phyloP scores from a whole-genome alignment of 108 stramenopile genomes.

The Nitzschia sp. region DNA sequence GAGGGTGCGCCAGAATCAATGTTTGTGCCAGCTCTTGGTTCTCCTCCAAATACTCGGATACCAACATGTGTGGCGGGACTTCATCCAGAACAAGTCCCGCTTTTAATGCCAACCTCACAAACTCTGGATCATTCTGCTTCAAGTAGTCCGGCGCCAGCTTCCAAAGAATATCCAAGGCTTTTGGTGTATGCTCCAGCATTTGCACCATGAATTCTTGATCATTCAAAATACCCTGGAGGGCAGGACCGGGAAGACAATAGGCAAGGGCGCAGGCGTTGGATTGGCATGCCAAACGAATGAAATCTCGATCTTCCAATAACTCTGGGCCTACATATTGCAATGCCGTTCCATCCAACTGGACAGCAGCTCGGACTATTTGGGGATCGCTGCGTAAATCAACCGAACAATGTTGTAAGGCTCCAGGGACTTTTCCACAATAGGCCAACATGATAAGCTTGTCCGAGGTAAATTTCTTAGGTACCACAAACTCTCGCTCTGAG shows the following conservation, averaged over 20 bases:
- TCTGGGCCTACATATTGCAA: conserved; percentile 31
- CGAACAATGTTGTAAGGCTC: conserved; percentile 30
- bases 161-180: conserved; percentile 32
- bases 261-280: conserved; percentile 30
- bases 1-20: conserved; percentile 4
- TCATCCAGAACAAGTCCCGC: conserved; percentile 31
- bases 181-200: conserved; percentile 8
- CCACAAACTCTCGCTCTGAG: conserved; percentile 5
- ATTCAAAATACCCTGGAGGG: background rate
- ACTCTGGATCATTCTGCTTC: conserved; percentile 10
- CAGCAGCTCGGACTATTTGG: conserved; percentile 28
- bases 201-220: conserved; percentile 39
- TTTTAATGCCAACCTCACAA: conserved; percentile 25
- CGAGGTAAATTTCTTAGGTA: conserved; percentile 20
- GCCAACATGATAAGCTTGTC: conserved; percentile 42
- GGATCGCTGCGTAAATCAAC: conserved; percentile 29
- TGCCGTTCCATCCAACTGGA: conserved; percentile 31
- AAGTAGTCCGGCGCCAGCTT: conserved; percentile 2
- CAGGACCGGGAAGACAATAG: conserved; percentile 38
- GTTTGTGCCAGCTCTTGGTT: conserved; percentile 10
- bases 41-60: conserved; percentile 6
- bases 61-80: conserved; percentile 26
- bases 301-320: conserved; percentile 23
- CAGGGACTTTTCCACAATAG: conserved; percentile 40
- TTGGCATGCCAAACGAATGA: conserved; percentile 26